Percentiles rank a stretch among this genome's conserved stretches.
phyloP scores from a whole-genome alignment of 2,329 filamentous ascomycete genomes.

The Coleophoma crateriformis region DNA sequence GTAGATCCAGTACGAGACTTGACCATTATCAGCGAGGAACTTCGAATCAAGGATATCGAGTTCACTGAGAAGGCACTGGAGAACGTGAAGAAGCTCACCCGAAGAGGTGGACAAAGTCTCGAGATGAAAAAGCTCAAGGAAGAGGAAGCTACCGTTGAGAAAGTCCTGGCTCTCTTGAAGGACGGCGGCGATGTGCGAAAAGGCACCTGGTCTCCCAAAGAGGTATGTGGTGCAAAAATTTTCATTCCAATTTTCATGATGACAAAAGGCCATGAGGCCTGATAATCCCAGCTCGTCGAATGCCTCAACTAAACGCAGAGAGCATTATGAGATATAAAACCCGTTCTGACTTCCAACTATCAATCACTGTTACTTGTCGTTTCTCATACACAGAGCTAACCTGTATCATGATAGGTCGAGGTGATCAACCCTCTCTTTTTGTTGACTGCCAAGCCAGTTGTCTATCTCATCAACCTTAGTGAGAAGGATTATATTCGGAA shows the following conservation, averaged over 20 bases:
- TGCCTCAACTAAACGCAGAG: conserved; percentile 74
- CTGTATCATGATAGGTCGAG: conserved; percentile 63
- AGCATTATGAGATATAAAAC: conserved; percentile 74
- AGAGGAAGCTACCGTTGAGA: conserved; percentile 89
- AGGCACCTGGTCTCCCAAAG: conserved; percentile 83
- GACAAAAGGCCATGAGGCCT: conserved; percentile 95
- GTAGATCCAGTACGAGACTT: conserved; percentile 93
- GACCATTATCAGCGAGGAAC: conserved; percentile 93
- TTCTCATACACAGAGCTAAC: no score
- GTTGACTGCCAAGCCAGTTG: conserved; percentile 91
- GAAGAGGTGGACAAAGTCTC: conserved; percentile 86
- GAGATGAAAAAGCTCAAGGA: conserved; percentile 98
- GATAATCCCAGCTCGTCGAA: conserved; percentile 99
- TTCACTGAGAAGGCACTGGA: conserved; percentile 96
- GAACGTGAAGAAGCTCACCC: conserved; percentile 87
- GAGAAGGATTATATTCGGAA: conserved; percentile 97
- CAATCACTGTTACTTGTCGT: no score
- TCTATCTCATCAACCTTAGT: conserved; percentile 94
- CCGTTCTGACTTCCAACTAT: conserved; percentile 24
- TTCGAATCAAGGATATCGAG: conserved; percentile 97
- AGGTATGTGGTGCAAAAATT: conserved; percentile 60
- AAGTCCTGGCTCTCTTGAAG: conserved; percentile 76
- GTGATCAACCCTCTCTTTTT: conserved; percentile 96
- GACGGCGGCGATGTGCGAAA: conserved; percentile 92
- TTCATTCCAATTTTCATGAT: conserved; percentile 61